These are phyloP conservation scores for Pythium guiyangense DNA, from an alignment of 352 stramenopile species.

Conservation along the genomic window DNA sequence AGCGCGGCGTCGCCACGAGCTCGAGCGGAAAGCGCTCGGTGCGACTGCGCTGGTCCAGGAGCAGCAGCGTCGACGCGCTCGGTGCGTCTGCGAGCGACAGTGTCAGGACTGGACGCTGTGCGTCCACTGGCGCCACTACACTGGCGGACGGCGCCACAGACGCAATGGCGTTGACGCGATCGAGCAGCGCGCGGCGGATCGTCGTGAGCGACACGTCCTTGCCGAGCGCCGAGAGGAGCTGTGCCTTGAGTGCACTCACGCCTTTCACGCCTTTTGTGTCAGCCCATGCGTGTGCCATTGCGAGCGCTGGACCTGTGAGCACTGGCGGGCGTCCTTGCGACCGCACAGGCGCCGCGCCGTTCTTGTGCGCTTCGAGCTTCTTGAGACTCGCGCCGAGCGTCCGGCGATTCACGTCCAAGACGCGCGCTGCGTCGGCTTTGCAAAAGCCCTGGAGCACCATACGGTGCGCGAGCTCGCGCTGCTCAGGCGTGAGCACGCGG, in stretches of 20 bases:
- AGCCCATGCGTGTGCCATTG: not conserved
- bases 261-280: not conserved
- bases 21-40: no score
- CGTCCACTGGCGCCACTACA: no score
- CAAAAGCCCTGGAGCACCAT: not conserved
- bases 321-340: constrained; percentile 1
- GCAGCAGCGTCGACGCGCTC: no score
- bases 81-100: no score
- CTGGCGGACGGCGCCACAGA: not conserved
- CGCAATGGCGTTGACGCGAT: not conserved
- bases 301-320: not conserved
- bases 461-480: constrained; percentile 3
- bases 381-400: constrained; percentile 5
- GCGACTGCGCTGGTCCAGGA: no score
- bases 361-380: not conserved
- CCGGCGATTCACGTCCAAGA: constrained; percentile 1
- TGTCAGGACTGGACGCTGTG: not conserved
- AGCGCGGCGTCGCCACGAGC: no score
- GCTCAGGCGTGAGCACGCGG: not conserved
- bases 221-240: not conserved
- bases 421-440: constrained; percentile 4
- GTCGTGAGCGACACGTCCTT: not conserved
- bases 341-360: not conserved
- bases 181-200: constrained; percentile 2
- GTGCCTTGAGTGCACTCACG: not conserved